Evolutionary conservation across 2,329 filamentous ascomycete genomes (phyloP).

Genomic region (Penicillium expansum): DNA sequence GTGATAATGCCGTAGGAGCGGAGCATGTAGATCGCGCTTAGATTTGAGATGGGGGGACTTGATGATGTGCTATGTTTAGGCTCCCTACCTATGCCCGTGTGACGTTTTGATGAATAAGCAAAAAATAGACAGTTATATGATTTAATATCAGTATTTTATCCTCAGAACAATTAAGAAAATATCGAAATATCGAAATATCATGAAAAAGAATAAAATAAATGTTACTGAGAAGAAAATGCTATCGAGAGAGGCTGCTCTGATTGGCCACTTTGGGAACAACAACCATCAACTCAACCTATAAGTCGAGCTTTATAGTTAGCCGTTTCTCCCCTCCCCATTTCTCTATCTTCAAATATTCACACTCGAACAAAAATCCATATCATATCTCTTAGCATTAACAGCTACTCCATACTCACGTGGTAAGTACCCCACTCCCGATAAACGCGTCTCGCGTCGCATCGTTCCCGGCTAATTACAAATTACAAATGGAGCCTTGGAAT

Average conservation of each 20-base stretch:
- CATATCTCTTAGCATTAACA: neutral
- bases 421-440: constrained; percentile 1
- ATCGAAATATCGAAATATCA: neutral
- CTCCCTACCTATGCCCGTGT: neutral
- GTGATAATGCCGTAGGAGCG: constrained; percentile 5
- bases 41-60: neutral
- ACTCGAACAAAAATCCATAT: neutral
- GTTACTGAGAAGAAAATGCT: neutral
- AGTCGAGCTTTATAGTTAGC: constrained; percentile 47
- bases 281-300: constrained; percentile 40
- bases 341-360: neutral
- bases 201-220: neutral
- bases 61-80: neutral
- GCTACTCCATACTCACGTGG: neutral
- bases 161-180: neutral
- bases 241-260: constrained; percentile 8
- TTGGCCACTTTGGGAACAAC: constrained; percentile 29
- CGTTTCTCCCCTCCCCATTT: neutral
- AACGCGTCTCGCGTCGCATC: constrained; percentile 16
- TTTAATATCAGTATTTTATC: neutral
- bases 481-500: neutral
- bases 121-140: neutral
- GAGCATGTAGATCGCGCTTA: constrained; percentile 22
- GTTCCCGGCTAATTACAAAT: neutral
- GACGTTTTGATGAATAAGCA: neutral